Evolutionary conservation across 2,329 filamentous ascomycete genomes (phyloP), one percentile per base, ranked within the genome.

Genomic region (Penicillium sclerotiorum): DNA sequence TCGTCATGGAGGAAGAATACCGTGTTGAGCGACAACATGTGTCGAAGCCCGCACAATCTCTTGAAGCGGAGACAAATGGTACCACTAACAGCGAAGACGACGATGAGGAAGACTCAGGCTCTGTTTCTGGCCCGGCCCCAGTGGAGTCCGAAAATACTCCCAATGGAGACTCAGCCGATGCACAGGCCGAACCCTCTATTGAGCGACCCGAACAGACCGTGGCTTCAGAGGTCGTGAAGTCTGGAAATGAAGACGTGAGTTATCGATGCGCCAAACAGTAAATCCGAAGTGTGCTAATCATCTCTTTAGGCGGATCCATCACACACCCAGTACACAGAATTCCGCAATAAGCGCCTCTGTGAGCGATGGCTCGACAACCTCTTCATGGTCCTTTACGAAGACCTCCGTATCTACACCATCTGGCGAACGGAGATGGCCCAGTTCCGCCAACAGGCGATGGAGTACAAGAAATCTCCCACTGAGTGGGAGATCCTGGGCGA

Each of bases 1-100:
- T 99, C 62, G 94, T 99, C 41, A 99, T 99, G 94, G 94, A 99
- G 70, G 94, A 99, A 66, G 94, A 99, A 71, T 99, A 99, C 68
- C 85, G 94, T 41, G 88, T 87, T 49, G 94, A 97, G 73, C 69
- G 72, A 17, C 68, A 76, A 37, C 64, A 75, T 45, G 61, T 86
- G 53, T 71, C 77, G 91, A 88, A 67, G 82, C 91, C 41, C 94
- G 90, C 75, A 89, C 87, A 37, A 87, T 91, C 59, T 88, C 85
- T 42, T 61, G 61, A 65, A 20, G 62, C 65, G 4, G 73, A 61
- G 55, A 66, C 64, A 13, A 73, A 77, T 49, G 70, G 70, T 4
- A 58, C 62, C 8, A 52, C 58, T 45, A 28, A 13, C 8, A 36
- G 33, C 8, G 25, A 35, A 8, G 49, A 41, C 6, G 65, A 64